Evolutionary conservation across 495 filamentous ascomycete genomes (phyloP).

Genomic region (Neurospora tetrasperma): DNA sequence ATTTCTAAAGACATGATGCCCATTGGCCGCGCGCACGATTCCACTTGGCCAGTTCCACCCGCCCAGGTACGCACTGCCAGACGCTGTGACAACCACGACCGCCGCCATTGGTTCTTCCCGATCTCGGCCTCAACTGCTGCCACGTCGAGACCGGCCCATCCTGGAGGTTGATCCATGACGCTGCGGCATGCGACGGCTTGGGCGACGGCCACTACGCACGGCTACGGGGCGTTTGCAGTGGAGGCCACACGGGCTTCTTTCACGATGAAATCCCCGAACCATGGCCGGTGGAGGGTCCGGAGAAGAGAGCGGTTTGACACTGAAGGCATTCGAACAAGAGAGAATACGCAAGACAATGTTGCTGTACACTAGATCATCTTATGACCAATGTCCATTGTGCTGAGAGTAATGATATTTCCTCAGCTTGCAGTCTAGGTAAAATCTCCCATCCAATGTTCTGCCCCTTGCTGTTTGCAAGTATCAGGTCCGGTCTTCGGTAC

Average conservation of each 20-base stretch:
- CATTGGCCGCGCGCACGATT: conserved; percentile 15
- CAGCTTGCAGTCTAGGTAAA: neutral
- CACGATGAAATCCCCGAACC: neutral
- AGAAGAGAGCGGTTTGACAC: neutral
- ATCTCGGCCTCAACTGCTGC: neutral
- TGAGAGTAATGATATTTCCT: neutral
- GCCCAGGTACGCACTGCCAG: neutral
- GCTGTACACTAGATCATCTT: neutral
- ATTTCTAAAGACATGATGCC: conserved; percentile 18
- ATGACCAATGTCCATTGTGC: neutral
- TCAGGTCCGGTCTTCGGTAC: neutral
- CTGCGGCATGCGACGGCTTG: neutral
- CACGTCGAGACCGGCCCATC: neutral
- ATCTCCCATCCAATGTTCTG: neutral
- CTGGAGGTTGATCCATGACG: neutral
- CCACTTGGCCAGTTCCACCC: neutral
- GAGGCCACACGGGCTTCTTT: neutral
- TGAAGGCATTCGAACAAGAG: neutral
- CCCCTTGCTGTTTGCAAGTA: neutral
- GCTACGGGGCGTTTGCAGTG: neutral
- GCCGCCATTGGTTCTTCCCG: neutral
- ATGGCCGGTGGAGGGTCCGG: neutral
- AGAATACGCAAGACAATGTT: neutral
- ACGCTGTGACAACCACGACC: neutral
- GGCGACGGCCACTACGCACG: neutral